These are phyloP conservation scores for Nakazawaea siamensis DNA, from an alignment of 805 yeast species.

Conservation along the genomic window DNA sequence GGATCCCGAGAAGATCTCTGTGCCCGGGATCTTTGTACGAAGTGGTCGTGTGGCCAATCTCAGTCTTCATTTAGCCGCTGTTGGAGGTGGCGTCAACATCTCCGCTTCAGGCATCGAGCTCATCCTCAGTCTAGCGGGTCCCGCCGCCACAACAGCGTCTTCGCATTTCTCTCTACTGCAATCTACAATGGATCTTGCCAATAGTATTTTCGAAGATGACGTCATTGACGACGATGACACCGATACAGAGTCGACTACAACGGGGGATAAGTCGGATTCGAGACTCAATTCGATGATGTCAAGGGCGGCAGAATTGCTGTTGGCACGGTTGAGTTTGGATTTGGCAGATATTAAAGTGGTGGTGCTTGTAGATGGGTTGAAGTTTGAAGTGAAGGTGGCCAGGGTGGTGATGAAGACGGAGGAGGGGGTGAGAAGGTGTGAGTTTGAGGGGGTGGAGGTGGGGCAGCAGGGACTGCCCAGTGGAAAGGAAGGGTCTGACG, in stretches of 20 bases:
- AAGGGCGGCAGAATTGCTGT: constrained; percentile 58
- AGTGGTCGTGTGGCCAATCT: too few species aligned
- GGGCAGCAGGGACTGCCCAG: constrained; percentile 30
- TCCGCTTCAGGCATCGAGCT: constrained; percentile 48
- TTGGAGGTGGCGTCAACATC: constrained; percentile 64
- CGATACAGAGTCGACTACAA: constrained; percentile 9
- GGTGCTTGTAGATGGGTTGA: constrained; percentile 37
- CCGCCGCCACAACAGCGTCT: constrained; percentile 10
- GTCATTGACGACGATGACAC: constrained; percentile 24
- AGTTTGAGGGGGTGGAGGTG: constrained; percentile 26
- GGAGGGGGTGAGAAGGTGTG: constrained; percentile 37
- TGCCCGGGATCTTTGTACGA: constrained; percentile 58
- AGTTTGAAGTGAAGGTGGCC: constrained; percentile 24
- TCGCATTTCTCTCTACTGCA: constrained; percentile 48
- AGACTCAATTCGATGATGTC: constrained; percentile 50
- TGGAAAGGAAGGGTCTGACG: constrained; percentile 4
- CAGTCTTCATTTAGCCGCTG: too few species aligned
- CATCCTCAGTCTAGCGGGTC: constrained; percentile 28
- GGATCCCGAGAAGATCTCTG: constrained; percentile 59
- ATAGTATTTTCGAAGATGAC: constrained; percentile 28
- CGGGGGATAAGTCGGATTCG: constrained; percentile 18
- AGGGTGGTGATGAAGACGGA: constrained; percentile 26
- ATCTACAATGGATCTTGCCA: constrained; percentile 70
- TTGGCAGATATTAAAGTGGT: constrained; percentile 38
- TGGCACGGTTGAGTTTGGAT: constrained; percentile 49